A percentile compares a stretch with the other conserved stretches of the same genome.
Conservation (phyloP, 176 grass and related monocot species). For the Oryza australiensis region DNA sequence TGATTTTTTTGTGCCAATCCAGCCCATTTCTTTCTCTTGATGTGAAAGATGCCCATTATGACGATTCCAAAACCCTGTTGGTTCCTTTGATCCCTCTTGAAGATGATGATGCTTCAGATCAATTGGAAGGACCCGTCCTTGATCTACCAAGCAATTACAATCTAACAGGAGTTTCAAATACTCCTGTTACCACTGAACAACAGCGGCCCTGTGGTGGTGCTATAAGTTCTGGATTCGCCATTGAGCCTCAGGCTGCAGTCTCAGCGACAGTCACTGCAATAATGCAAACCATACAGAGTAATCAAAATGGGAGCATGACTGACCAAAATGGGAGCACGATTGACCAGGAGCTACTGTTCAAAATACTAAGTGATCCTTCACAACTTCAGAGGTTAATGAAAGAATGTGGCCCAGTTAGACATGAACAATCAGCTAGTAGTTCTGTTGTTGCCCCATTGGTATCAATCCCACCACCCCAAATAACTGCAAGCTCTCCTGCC, state of each 20-base stretch:
- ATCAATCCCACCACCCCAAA: slow-evolving; percentile 30
- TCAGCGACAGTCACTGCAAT: slow-evolving; percentile 64
- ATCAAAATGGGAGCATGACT: slow-evolving; percentile 68
- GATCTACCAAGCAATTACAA: slow-evolving; percentile 36
- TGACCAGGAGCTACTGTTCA: slow-evolving; percentile 78
- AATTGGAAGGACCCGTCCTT: slow-evolving; percentile 38
- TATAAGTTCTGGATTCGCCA: slow-evolving; percentile 5
- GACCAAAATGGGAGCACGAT: slow-evolving; percentile 56
- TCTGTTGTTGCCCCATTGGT: slow-evolving; percentile 38
- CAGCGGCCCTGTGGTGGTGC: slow-evolving; percentile 20
- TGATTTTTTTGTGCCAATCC: slow-evolving; percentile 18
- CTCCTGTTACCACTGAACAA: slow-evolving; percentile 16
- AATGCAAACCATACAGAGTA: slow-evolving; percentile 83
- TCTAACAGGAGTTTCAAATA: slow-evolving; percentile 21
- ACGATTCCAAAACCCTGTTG: slow-evolving; percentile 61
- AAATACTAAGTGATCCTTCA: slow-evolving; percentile 84
- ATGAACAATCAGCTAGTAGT: slow-evolving; percentile 46
- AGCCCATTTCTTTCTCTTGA: slow-evolving; percentile 76
- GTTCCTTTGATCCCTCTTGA: slow-evolving; percentile 84
- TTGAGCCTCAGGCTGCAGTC: slow-evolving; percentile 73
- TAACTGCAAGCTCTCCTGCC: neutral
- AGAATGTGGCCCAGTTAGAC: slow-evolving; percentile 53
- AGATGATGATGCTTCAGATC: slow-evolving; percentile 82
- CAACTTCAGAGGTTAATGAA: slow-evolving; percentile 72
- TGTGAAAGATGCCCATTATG: slow-evolving; percentile 50